Base-by-base conservation (phyloP, 192 early-diverging fungal species). In the Backusella sp. region DNA sequence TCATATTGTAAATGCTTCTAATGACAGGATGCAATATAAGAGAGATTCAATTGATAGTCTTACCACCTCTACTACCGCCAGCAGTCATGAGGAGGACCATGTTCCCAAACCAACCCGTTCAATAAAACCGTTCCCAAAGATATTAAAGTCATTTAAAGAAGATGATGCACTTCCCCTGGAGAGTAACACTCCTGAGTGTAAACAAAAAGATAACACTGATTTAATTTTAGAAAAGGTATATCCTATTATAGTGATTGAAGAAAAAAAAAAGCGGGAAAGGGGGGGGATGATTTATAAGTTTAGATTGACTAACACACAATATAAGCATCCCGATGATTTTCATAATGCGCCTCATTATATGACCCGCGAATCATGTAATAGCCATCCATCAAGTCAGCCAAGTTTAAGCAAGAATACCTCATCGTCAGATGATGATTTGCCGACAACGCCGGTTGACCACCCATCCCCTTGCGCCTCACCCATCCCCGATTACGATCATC, bases 21-120 rank as follows among this genome's bases (percentile, higher is more conserved):
- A 49, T 49, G 56, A 62, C 23, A 28, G 56, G 23, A 23, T 62
- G 3, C 56, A 28, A 62, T 28, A 62, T 14, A 62, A 62, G 9
- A 14, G 56, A 62, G 56, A 62, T 14, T 62, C 56, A 62, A 62
- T 62, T 14, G 56, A 62, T 62, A 62, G 56, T 28, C 56, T 62
- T 62, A 62, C 56, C 56, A 62, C 56, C 23, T 26, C 56, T 62
- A 62, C 56, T 62, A 62, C 56, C 56, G 56, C 56, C 11, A 62
- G 56, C 28, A 62, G 56, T 62, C 56, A 62, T 62, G 56, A 62
- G 56, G 56, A 62, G 4, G 56, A 62, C 11, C 23, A 62, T 28
- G 26, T 62, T 62, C 21, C 56, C 11, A 62, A 62, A 62, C 56
- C 56, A 28, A 62, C 23, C 56, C 56, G 56, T 62, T 62, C 56